These are phyloP conservation scores for Rhodotorula taiwanensis DNA, from an alignment of 768 basidiomycete genomes.

Conservation along the genomic window DNA sequence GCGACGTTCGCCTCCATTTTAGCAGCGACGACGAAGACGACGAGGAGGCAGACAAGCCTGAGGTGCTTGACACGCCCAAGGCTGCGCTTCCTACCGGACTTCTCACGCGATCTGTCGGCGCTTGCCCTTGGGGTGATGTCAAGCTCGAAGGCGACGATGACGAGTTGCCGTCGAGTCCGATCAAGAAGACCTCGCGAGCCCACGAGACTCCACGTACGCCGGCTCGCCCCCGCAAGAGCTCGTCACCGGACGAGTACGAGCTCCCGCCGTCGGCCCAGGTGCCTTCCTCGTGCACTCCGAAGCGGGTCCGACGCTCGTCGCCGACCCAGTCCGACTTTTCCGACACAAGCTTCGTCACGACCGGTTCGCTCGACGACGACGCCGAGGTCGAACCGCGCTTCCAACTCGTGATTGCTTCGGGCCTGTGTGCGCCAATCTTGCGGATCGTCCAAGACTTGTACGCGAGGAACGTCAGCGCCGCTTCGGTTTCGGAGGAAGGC, in stretches of 20 bases:
- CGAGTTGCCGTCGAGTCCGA: not conserved
- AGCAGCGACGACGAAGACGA: not conserved
- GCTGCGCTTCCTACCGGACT: not conserved
- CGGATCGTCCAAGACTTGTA: not conserved
- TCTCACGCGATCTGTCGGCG: no score
- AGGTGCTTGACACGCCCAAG: no score
- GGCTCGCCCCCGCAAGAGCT: no score
- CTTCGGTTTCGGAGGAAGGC: not conserved
- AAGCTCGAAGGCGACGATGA: not conserved
- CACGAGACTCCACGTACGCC: no score
- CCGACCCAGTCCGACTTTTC: not conserved
- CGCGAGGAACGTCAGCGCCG: not conserved
- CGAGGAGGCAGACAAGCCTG: no score
- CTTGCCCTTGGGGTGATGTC: conserved; percentile 4
- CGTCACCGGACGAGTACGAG: not conserved
- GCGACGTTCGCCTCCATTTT: not conserved
- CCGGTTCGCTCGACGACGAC: not conserved
- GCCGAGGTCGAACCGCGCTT: not conserved
- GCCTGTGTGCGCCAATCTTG: conserved; percentile 4
- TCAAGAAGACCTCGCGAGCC: no score
- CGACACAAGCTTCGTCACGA: not conserved
- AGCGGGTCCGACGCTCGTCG: not conserved
- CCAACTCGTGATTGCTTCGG: conserved; percentile 2
- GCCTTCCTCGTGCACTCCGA: not conserved
- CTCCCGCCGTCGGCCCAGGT: not conserved